Base-by-base conservation (phyloP, 371 early-diverging fungal species). In the Rhizopus delemar region DNA sequence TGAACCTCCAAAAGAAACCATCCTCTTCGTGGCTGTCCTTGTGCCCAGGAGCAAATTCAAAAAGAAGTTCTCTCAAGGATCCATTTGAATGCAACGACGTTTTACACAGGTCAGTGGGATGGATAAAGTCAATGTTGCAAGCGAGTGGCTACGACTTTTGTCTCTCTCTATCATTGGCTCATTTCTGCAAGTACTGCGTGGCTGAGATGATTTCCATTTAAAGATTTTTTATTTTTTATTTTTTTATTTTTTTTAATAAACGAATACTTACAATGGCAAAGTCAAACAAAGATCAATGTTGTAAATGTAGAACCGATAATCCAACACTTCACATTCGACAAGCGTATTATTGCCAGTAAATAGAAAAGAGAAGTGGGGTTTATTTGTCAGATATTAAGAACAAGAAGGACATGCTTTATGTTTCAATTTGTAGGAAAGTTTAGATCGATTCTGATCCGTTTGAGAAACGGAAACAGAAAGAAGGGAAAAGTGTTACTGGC, bases 321-420 rank as follows among this genome's bases (percentile, higher is more conserved):
- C 84, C 91, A 5, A 83, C 81, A 12, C 77, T 91, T 39, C 63
- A 81, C 8, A 82, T 93, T 57, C 83, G 91, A 50, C 87, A 84
- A 68, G 88, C 86, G 11, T 77, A 76, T 53, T 92, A 89, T 69
- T 93, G 93, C 84, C 85, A 84, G 88, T 87, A 82, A 54, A 80
- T 53, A 29, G 12, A 33, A 8, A 7, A 46, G 31, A 32, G 32
- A 8, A 32, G 5, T 8, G 2, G 9, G 13, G 33, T 46, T 22
- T n/a, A 38, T 48, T 16, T 7, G 31, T 15, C 12, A 35, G 11
- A 28, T 0, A 46, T 32, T 41, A 46, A 56, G 0, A 32, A 3
- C 16, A 13, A 2, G 16, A 13, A 86, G 84, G 54, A 60, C 65
- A 46, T 91, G 90, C 65, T 90, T 91, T 57, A 62, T 83, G 43